Evolutionary conservation across 169 alveolate species (phyloP), one percentile per base, ranked within the genome.

Genomic region (Plasmodium vinckei): DNA sequence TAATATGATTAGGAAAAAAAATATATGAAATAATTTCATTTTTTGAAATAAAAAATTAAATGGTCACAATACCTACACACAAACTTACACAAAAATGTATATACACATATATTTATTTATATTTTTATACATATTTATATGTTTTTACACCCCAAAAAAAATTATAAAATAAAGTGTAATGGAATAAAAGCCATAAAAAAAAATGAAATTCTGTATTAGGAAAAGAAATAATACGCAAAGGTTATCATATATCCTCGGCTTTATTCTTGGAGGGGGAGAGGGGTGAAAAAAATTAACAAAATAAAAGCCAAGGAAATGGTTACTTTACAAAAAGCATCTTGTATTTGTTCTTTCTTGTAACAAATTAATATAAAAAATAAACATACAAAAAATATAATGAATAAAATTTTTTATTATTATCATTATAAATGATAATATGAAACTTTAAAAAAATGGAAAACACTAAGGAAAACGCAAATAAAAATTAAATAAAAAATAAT

Each of bases 1-100:
- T 51, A 77, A 63, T 77, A 63, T 77, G 9, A 77, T 68, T 77
- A 77, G 19, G 65, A 44, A 77, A 73, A 73, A 73, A 77, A 77
- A 19, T 64, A 77, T 27, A 56, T 49, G 57, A 27, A 46, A 77
- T 77, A 77, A 63, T 77, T 77, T 77, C 88, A 77, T 77, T 57
- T 77, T 77, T 57, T 47, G 47, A 46, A 64, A 42, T 19, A 25
- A 47, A 59, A 73, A 44, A 61, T 21, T 23, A 60, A 75, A 59
- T 51, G 19, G 19, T 15, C 59, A 51, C 59, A 51, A 51, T 51
- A 51, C 19, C 23, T 12, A 51, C 59, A 51, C 19, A 51, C 59
- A 51, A 12, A 51, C 59, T 13, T 15, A 51, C 59, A 51, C 59
- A 63, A 63, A 75, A 61, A 59, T 59, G 12, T 68, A 12, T 17